Evolutionary conservation across 768 basidiomycete genomes (phyloP).

Genomic region (Termitomyces sp.): DNA sequence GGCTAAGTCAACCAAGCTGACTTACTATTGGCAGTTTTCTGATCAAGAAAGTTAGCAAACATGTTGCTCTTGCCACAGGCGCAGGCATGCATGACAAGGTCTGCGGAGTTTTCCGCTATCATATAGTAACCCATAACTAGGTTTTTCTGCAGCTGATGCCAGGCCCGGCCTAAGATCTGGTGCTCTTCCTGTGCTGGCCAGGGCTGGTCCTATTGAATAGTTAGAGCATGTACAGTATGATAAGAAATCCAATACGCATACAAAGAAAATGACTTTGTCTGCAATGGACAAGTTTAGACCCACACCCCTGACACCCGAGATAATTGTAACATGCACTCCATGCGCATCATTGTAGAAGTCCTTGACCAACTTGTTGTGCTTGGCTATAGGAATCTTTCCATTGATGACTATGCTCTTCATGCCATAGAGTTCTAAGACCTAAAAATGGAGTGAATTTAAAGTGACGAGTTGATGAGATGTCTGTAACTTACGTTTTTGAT

Average conservation of each 20-base stretch:
- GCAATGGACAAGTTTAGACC: slow-evolving; percentile 25
- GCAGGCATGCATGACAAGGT: neutral
- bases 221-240: neutral
- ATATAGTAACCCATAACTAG: neutral
- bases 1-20: no score
- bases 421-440: no score
- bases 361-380: slow-evolving; percentile 15
- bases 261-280: slow-evolving; percentile 22
- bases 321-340: slow-evolving; percentile 16
- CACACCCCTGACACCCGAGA: slow-evolving; percentile 23
- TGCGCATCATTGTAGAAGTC: slow-evolving; percentile 10
- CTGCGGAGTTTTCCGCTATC: neutral
- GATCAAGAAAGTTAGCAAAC: neutral
- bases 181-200: slow-evolving; percentile 19
- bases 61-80: neutral
- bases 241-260: slow-evolving; percentile 11
- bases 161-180: slow-evolving; percentile 15
- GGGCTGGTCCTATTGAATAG: slow-evolving; percentile 14
- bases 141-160: slow-evolving; percentile 15
- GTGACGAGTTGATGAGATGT: no score
- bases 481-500: slow-evolving; percentile 21
- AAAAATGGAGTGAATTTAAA: no score
- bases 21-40: neutral
- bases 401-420: no score
- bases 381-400: slow-evolving; percentile 12